Evolutionary conservation across 2,329 filamentous ascomycete species (phyloP).

Genomic region (Raffaelea deltoideospora): DNA sequence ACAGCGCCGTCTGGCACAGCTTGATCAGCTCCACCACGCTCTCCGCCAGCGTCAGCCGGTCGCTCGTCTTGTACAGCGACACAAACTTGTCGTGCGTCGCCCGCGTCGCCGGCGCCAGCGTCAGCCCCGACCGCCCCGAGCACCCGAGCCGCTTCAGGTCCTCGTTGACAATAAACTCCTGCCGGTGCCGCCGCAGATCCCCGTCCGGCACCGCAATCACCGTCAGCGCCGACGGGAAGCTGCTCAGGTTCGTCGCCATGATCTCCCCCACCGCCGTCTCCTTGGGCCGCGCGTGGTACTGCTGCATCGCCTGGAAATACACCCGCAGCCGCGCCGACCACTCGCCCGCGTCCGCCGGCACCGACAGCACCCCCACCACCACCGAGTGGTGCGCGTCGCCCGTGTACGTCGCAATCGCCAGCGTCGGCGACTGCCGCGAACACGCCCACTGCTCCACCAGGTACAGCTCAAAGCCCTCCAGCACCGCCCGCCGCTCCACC

Average conservation of each 20-base stretch:
- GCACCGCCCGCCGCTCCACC: conserved; percentile 51
- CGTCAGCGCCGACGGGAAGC: conserved; percentile 80
- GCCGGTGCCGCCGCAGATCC: conserved; percentile 63
- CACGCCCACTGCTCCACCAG: conserved; percentile 97
- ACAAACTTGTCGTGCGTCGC: conserved; percentile 85
- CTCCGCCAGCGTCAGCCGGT: conserved; percentile 61
- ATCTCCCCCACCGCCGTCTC: conserved; percentile 70
- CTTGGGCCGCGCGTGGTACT: conserved; percentile 72
- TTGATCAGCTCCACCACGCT: conserved; percentile 82
- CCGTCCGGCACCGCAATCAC: conserved; percentile 85
- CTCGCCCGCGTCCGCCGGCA: conserved; percentile 61
- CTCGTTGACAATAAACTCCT: conserved; percentile 86
- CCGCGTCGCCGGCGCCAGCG: conserved; percentile 58
- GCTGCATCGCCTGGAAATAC: conserved; percentile 75
- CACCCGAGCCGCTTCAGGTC: conserved; percentile 85
- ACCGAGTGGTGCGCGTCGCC: conserved; percentile 68
- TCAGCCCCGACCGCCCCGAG: conserved; percentile 76
- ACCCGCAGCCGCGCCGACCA: conserved; percentile 70
- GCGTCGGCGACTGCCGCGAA: conserved; percentile 76
- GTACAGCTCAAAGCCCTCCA: conserved; percentile 83
- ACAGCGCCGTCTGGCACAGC: conserved; percentile 76
- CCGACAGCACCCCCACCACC: conserved; percentile 64
- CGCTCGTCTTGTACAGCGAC: conserved; percentile 76
- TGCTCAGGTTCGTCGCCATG: conserved; percentile 88
- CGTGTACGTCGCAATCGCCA: conserved; percentile 85